Base-by-base conservation (phyloP, 2,329 filamentous ascomycete genomes). In the Hymenoscyphus occultus region DNA sequence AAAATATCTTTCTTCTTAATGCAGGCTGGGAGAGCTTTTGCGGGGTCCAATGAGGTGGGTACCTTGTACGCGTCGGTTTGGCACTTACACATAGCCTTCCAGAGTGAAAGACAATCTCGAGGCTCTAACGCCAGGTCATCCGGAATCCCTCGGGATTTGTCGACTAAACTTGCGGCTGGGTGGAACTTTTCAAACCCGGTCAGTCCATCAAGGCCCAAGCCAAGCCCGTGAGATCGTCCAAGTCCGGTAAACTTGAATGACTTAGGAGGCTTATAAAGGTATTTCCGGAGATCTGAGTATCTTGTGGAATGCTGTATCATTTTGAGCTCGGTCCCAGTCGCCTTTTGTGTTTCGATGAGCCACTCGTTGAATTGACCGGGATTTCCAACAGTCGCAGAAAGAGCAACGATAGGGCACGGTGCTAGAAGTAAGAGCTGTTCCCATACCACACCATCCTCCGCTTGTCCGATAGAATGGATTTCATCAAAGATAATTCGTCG, bases 401-500 rank as follows among this genome's bases (percentile, higher is more conserved):
- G 81, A 0, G 90, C 90, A 68, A 93, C 90, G 60, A 94, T 90
- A 0, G 89, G 90, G 69, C 90, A 93, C 0, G 90, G 90, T 0
- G 90, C 84, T 67, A 92, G 81, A 0, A 93, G 81, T 1, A 93
- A 78, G 3, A 94, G 80, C 72, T 93, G 90, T 71, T 94, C 90
- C 90, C 90, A 94, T 2, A 93, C 81, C 1, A 92, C 78, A 61
- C 90, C 90, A 69, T 93, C 90, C 7, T 92, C 88, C 0, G 87
- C 84, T 73, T 93, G 87, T 0, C 90, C 89, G 65, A 94, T 93
- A 40, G 86, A 92, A 74, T 94, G 90, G 1, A 93, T 87, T 77
- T 94, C 90, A 72, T 94, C 90, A 65, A 93, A 93, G 60, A 93
- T 92, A 73, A 93, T 92, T 59, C 89, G 83, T 71, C 86, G 90